Base-by-base conservation (phyloP, 345 rosid species). In the Rhizophora apiculata region DNA sequence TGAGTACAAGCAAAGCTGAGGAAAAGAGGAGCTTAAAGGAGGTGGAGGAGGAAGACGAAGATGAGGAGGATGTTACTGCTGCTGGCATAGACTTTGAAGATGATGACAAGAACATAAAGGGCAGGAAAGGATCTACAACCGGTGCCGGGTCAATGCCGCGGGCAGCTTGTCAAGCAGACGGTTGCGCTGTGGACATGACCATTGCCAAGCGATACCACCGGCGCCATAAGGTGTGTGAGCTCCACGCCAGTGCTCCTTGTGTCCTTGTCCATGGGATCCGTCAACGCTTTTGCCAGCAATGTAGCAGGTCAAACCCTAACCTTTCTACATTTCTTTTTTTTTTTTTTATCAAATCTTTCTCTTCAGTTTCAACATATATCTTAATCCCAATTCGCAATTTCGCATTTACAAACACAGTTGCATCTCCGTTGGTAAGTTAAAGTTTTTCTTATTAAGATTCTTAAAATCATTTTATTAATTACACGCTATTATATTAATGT, bases 211-310 rank as follows among this genome's bases (percentile, higher is more conserved):
- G 76, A 51, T 95, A 95, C 78, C 96, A 95, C 61, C 80, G 76
- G 71, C 86, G 99, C 36, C 99, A 95, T 76, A 95, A 83, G 78
- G 97, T 95, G 27, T 95, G 99, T 32, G 93, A 95, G 75, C 46
- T 57, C 76, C 99, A 95, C 48, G 90, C 99, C 77, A 95, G 87
- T 79, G 88, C 92, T 67, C 31, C 92, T 5, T 60, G 60, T 22
- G 97, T 83, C 48, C 74, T 58, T 61, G 82, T 95, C 64, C 81
- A 74, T 29, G 97, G 92, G 52, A 72, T 75, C 63, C 88, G 79
- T 8, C 89, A 88, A 75, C 95, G 99, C 67, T 95, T 95, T 72
- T 95, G 99, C 82, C 99, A 95, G 78, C 99, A 92, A 90, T 95
- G 99, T 77, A 95, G 99, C 97, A 92, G 93, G 99, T 84, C 59